Percentiles rank a stretch among this genome's conserved stretches.
phyloP scores from a whole-genome alignment of 352 stramenopile species.

The Thalassiosira sp. region DNA sequence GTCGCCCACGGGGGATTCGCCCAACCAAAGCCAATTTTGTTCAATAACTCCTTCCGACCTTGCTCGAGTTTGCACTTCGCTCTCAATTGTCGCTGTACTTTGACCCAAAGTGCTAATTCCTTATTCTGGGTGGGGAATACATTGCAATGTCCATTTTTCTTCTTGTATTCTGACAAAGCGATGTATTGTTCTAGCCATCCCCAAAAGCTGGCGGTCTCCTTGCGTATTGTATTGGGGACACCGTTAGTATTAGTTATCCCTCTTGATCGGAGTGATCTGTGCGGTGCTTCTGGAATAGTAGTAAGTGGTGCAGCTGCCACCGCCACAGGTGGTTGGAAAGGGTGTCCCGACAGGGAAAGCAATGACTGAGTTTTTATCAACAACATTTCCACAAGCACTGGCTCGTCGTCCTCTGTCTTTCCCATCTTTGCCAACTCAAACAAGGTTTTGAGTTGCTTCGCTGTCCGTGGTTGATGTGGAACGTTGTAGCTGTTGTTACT shows the following conservation, averaged over 20 bases:
- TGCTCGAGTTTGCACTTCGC: background rate
- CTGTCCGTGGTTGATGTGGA: no score
- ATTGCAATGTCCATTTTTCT: background rate
- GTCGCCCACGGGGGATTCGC: background rate
- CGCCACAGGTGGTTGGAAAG: no score
- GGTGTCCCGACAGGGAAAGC: background rate
- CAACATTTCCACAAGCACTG: background rate
- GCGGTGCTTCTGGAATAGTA: no score
- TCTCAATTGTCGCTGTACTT: background rate
- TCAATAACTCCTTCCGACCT: background rate
- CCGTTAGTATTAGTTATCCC: background rate
- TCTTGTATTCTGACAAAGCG: background rate
- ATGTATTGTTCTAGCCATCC: background rate
- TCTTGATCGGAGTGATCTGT: background rate
- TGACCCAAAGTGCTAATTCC: background rate
- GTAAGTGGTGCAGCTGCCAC: background rate
- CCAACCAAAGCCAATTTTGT: constrained; percentile 5
- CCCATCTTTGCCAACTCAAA: background rate
- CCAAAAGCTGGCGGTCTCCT: no score
- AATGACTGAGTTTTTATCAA: background rate
- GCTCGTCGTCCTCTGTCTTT: no score
- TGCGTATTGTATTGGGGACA: no score
- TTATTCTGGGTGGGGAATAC: background rate
- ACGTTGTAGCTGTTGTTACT: no score
- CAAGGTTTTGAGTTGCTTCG: no score